A percentile compares a stretch with the other conserved stretches of the same genome.
Conservation (phyloP, 306 rosid genomes). For the Dryas drummondii region DNA sequence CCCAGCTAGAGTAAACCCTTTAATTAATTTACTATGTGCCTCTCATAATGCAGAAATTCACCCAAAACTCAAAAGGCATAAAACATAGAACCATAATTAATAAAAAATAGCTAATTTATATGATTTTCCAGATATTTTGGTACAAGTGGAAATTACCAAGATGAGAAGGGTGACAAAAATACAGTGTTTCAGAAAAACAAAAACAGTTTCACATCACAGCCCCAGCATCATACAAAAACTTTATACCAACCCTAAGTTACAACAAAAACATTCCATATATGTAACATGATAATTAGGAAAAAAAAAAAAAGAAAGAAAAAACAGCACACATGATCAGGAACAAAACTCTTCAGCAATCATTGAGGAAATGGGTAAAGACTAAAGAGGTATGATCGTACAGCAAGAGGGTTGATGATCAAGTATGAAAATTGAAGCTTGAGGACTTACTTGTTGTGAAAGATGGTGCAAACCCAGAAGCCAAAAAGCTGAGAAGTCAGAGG, state of each 20-base stretch:
- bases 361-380: background rate
- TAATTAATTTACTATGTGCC: conserved; percentile 21
- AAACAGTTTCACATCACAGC: background rate
- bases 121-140: conserved; percentile 6
- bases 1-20: conserved; percentile 24
- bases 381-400: background rate
- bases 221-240: background rate
- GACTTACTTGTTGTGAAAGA: conserved; percentile 37
- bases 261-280: background rate
- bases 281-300: background rate
- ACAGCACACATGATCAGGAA: conserved; percentile 20
- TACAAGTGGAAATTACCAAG: conserved; percentile 3
- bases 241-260: background rate
- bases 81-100: background rate
- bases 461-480: conserved; percentile 24
- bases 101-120: background rate
- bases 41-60: conserved; percentile 11
- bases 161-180: conserved; percentile 8
- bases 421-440: conserved; percentile 26
- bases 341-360: conserved; percentile 14
- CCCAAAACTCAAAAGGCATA: background rate
- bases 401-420: conserved; percentile 1
- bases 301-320: background rate
- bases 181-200: conserved; percentile 12
- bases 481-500: conserved; percentile 20